Evolutionary conservation across 345 rosid genomes (phyloP), one percentile per base, ranked within the genome.

Genomic region (Gynandropsis gynandra): DNA sequence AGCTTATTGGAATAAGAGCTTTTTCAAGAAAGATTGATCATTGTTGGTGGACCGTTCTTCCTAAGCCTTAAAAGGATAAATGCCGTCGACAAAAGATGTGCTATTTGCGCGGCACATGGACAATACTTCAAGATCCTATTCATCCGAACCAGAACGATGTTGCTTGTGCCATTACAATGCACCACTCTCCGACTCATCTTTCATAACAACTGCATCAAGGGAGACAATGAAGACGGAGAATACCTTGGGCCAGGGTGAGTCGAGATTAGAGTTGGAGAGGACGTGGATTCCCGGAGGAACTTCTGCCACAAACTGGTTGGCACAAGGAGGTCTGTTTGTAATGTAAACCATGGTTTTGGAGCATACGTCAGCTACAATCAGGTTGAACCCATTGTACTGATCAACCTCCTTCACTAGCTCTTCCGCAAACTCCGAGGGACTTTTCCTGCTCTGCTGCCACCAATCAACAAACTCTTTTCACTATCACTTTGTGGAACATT

Each of bases 181-280:
- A 1, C 14, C 9, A 42, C 3, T 9, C 18, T 5, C 15, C 9
- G 43, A 5, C 9, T 11, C 14, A n/a, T n/a, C n/a, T n/a, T n/a
- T n/a, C n/a, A n/a, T n/a, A n/a, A n/a, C n/a, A n/a, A n/a, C n/a
- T n/a, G n/a, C 17, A 8, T 16, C 5, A 7, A n/a, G 21, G 20
- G 14, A 12, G 20, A 37, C 29, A 24, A 24, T 24, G 5, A 5
- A 24, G 32, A 1, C 43, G 37, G 29, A 41, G 53, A 31, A 10
- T 52, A 89, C 97, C 85, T 87, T 82, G 55, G 83, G 85, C 96
- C 87, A 84, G 29, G 96, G 89, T 14, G 89, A 58, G 72, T 90
- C 83, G 41, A 87, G 80, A 70, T 71, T 76, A 47, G 85, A 85
- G 62, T 79, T 87, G 47, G 95, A 60, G 33, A 87, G 52, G 16